A percentile compares a stretch with the other conserved stretches of the same genome.
These are phyloP conservation scores for Neonectria magnoliae DNA, from an alignment of 2,329 filamentous ascomycete species.

Conservation along the genomic window DNA sequence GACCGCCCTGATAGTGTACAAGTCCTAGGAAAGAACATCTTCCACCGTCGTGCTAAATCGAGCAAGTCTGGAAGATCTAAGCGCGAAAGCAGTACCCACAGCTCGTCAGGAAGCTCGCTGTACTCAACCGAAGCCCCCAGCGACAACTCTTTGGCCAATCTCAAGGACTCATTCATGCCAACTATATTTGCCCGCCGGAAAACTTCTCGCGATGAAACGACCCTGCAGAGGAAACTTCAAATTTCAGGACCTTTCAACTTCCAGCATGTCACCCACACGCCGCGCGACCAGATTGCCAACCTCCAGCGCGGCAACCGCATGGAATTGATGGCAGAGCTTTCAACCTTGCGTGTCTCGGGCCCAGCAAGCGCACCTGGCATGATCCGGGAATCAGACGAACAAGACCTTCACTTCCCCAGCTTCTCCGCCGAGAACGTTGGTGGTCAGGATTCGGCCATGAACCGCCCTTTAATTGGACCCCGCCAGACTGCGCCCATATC, in stretches of 20 bases:
- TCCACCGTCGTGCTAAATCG: constrained; percentile 61
- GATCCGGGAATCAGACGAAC: constrained; percentile 43
- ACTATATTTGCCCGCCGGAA: constrained; percentile 63
- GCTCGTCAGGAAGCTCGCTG: constrained; percentile 59
- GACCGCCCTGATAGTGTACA: constrained; percentile 69
- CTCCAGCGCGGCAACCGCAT: constrained; percentile 52
- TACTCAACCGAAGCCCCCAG: constrained; percentile 56
- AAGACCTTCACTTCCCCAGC: constrained; percentile 58
- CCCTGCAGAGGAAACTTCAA: constrained; percentile 54
- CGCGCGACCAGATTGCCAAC: constrained; percentile 58
- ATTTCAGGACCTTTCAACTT: constrained; percentile 75
- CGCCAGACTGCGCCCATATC: constrained; percentile 35
- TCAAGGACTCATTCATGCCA: constrained; percentile 59
- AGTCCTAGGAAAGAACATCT: constrained; percentile 68
- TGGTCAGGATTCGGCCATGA: constrained; percentile 25
- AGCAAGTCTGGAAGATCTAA: constrained; percentile 52
- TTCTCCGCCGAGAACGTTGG: constrained; percentile 49
- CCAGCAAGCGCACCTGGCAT: constrained; percentile 25
- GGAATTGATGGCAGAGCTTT: constrained; percentile 57
- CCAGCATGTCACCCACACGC: constrained; percentile 70
- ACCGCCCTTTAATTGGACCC: constrained; percentile 22
- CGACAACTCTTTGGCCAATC: constrained; percentile 46
- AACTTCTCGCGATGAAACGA: constrained; percentile 47
- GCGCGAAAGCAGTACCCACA: constrained; percentile 61
- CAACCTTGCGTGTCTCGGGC: constrained; percentile 49